These are phyloP conservation scores for Udeniomyces megalosporus DNA, from an alignment of 768 basidiomycete species.

Conservation along the genomic window DNA sequence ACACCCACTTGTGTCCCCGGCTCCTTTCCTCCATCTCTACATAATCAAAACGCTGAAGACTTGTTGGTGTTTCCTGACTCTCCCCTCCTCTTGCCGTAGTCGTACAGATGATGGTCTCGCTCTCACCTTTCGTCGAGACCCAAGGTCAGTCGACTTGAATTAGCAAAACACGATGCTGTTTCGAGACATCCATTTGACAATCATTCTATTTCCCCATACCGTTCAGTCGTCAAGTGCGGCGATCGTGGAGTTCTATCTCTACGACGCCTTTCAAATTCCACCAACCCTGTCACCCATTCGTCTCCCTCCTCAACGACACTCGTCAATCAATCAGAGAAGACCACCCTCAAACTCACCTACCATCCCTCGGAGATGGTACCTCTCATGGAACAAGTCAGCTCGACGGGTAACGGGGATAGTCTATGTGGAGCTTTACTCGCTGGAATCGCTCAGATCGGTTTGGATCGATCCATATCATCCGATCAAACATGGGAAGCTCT, in stretches of 20 bases:
- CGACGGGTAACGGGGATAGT: too few relatives aligned
- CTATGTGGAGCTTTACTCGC: too few relatives aligned
- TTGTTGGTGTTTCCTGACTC: conserved; percentile 31
- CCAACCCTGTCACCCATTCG: background rate
- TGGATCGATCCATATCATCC: too few relatives aligned
- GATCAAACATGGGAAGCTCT: too few relatives aligned
- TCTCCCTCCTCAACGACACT: conserved; percentile 8
- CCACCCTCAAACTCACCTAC: conserved; percentile 48
- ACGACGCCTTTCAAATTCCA: background rate
- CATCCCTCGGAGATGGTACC: conserved; percentile 35
- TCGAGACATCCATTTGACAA: too few relatives aligned
- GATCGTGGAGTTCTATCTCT: conserved; percentile 30
- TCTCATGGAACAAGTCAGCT: too few relatives aligned
- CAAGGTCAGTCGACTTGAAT: too few relatives aligned
- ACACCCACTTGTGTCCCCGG: background rate
- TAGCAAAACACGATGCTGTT: too few relatives aligned
- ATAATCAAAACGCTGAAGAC: too few relatives aligned
- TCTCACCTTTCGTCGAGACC: conserved; percentile 70
- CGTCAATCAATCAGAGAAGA: background rate
- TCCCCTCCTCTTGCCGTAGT: conserved; percentile 23
- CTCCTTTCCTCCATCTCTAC: background rate
- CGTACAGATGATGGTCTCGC: conserved; percentile 60
- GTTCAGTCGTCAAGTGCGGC: conserved; percentile 80
- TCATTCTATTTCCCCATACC: too few relatives aligned
- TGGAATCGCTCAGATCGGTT: too few relatives aligned